Evolutionary conservation across 352 stramenopile genomes (phyloP).

Genomic region (Phytophthora meadii): DNA sequence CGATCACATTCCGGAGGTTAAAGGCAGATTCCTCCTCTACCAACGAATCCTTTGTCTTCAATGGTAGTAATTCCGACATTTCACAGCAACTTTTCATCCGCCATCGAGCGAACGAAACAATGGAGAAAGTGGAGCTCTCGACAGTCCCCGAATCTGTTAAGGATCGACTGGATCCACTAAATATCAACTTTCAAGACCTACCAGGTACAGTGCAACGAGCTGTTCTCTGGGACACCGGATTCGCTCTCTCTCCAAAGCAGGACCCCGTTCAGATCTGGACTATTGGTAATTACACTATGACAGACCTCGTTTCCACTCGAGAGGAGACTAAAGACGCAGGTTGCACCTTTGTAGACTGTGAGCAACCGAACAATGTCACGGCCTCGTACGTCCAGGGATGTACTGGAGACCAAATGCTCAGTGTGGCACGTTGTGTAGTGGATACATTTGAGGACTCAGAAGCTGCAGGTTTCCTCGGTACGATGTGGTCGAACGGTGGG

Average conservation of each 20-base stretch:
- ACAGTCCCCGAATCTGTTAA: constrained; percentile 15
- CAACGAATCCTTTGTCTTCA: constrained; percentile 25
- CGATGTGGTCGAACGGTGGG: constrained; percentile 35
- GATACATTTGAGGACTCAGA: constrained; percentile 22
- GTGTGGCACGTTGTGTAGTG: constrained; percentile 31
- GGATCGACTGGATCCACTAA: constrained; percentile 4
- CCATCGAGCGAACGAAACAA: constrained; percentile 11
- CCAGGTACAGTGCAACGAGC: background rate
- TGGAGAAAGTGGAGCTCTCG: background rate
- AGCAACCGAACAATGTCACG: constrained; percentile 19
- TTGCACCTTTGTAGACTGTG: constrained; percentile 32
- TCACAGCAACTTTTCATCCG: constrained; percentile 37
- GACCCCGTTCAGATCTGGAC: constrained; percentile 29
- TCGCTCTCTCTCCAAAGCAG: constrained; percentile 12
- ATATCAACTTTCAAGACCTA: background rate
- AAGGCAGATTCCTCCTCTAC: constrained; percentile 3
- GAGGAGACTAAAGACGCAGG: constrained; percentile 3
- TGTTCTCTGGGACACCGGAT: background rate
- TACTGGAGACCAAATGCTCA: constrained; percentile 40
- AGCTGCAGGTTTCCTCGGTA: constrained; percentile 8
- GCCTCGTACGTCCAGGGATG: constrained; percentile 29
- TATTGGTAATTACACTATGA: constrained; percentile 27
- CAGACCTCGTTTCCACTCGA: constrained; percentile 25
- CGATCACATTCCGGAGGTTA: background rate
- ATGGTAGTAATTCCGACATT: constrained; percentile 42